These are phyloP conservation scores for Thermoascus crustaceus DNA, from an alignment of 2,329 filamentous ascomycete genomes.

Conservation along the genomic window DNA sequence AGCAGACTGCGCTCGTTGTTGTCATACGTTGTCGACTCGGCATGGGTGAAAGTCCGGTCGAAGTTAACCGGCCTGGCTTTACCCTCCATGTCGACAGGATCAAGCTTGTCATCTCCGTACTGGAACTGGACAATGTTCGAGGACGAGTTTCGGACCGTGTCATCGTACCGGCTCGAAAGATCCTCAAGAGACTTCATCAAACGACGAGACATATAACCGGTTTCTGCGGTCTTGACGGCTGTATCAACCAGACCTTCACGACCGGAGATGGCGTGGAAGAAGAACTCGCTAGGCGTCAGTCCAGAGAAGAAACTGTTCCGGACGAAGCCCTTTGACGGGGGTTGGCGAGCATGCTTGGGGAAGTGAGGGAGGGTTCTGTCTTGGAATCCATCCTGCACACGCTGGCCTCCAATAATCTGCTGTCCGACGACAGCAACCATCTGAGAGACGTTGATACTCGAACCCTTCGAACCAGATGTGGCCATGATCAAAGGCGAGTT, in stretches of 20 bases:
- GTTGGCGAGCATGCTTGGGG: slow-evolving; percentile 81
- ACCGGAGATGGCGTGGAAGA: slow-evolving; percentile 97
- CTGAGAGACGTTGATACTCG: slow-evolving; percentile 95
- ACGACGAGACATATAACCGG: slow-evolving; percentile 96
- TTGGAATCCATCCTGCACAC: slow-evolving; percentile 93
- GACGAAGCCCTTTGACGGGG: slow-evolving; percentile 95
- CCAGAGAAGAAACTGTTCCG: slow-evolving; percentile 96
- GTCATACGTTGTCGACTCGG: slow-evolving; percentile 66
- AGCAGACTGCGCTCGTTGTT: slow-evolving; percentile 66
- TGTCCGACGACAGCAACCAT: slow-evolving; percentile 98
- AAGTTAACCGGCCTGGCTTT: slow-evolving; percentile 88
- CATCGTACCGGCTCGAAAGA: slow-evolving; percentile 84
- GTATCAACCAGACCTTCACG: slow-evolving; percentile 98
- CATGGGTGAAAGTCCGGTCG: slow-evolving; percentile 78
- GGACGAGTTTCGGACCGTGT: slow-evolving; percentile 86
- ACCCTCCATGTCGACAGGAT: slow-evolving; percentile 97
- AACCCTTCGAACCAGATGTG: slow-evolving; percentile 93
- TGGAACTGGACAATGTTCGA: slow-evolving; percentile 92
- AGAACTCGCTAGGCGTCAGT: slow-evolving; percentile 80
- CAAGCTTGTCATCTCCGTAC: slow-evolving; percentile 90
- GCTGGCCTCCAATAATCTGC: slow-evolving; percentile 89
- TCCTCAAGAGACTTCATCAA: slow-evolving; percentile 98
- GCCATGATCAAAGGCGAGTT: slow-evolving; percentile 96
- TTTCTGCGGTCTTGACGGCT: slow-evolving; percentile 97
- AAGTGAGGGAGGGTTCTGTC: slow-evolving; percentile 93